Evolutionary conservation across 306 rosid genomes (phyloP), one percentile per base, ranked within the genome.

Genomic region (Mimosa pudica): DNA sequence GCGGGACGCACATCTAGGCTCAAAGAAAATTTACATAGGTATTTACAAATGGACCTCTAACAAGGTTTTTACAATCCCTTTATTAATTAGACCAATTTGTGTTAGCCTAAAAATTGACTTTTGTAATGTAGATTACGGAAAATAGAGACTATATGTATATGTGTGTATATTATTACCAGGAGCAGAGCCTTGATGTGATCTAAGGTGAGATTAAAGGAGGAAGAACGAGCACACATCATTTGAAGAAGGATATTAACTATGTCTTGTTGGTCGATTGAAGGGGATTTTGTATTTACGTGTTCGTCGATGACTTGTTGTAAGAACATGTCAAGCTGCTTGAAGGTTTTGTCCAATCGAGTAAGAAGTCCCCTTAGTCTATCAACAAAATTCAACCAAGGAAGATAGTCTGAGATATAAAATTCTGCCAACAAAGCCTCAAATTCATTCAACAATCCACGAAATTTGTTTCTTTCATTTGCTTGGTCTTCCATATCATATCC

Each of bases 371-470:
- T 80, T 0, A 88, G 6, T 66, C 85, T 69, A 72, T 92, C 97
- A 47, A 87, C 33, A 90, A 89, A 88, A 4, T 88, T 88, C 71
- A 89, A 7, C 16, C 82, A 48, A 7, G 86, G 88, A 35, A 89
- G 57, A 74, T 57, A 76, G 10, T 91, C 92, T 4, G 79, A 73
- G 14, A 86, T 82, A 8, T 51, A 78, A 74, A 83, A 83, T 10
- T 79, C 88, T 8, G 80, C 20, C 2, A 85, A 3, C 82, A 82
- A 9, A 7, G 80, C 78, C 48, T 80, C 70, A 1, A 74, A 82
- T 44, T 87, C 94, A 42, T 47, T 70, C 1, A 92, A 73, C 71
- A 89, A 10, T n/a, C 70, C 79, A 18, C 82, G 85, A 80, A 86
- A 80, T 16, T 52, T 85, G 8, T 60, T 81, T 51, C 60, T 67